Evolutionary conservation across 75 land plant genomes (phyloP).

Genomic region (Selaginella tamariscina): DNA sequence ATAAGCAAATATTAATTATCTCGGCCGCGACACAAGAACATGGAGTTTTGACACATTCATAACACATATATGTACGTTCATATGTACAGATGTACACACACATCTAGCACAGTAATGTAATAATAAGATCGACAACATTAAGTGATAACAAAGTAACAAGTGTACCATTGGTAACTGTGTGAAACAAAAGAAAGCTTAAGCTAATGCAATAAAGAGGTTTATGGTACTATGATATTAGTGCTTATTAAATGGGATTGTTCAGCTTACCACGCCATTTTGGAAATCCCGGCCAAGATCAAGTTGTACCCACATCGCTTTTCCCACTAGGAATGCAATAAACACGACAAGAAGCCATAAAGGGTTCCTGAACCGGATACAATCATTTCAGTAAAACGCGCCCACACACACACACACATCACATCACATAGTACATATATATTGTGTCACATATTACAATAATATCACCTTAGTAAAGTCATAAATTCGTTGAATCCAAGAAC

Average conservation of each 20-base stretch:
- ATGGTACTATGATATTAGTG: too few relatives aligned
- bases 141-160: neutral
- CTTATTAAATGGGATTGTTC: too few relatives aligned
- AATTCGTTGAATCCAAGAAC: constrained; percentile 14
- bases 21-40: too few relatives aligned
- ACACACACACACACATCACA: neutral
- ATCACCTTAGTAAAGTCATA: constrained; percentile 4
- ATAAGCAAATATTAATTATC: too few relatives aligned
- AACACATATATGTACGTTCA: too few relatives aligned
- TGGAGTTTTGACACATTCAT: too few relatives aligned
- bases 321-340: neutral
- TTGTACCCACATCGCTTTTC: constrained; percentile 8
- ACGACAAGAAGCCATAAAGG: neutral
- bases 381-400: neutral
- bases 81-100: too few relatives aligned
- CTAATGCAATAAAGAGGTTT: too few relatives aligned
- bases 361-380: neutral
- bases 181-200: too few relatives aligned
- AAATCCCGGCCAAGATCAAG: constrained; percentile 5
- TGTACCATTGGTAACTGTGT: too few relatives aligned
- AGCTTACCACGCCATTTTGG: constrained; percentile 13
- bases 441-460: neutral
- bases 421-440: neutral
- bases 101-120: neutral
- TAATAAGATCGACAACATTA: neutral